Conservation (phyloP, 768 basidiomycete genomes). For the Auricularia sp. region DNA sequence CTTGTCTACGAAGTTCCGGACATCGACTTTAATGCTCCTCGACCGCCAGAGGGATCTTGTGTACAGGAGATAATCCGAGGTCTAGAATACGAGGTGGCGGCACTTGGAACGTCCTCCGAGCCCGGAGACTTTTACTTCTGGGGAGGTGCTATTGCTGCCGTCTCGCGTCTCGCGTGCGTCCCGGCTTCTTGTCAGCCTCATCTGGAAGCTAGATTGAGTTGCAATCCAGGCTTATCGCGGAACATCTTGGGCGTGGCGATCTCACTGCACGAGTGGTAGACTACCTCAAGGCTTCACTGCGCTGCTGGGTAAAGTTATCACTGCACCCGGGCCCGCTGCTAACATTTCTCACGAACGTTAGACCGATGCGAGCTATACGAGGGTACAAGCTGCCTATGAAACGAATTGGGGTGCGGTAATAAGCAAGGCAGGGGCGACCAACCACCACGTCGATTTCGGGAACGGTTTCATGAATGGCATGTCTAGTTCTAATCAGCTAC, state of each 20-base stretch:
- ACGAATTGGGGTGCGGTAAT: slow-evolving; percentile 28
- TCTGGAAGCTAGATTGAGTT: not conserved
- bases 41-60: slow-evolving; percentile 23
- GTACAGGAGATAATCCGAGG: slow-evolving; percentile 19
- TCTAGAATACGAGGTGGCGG: slow-evolving; percentile 8
- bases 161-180: slow-evolving; percentile 23
- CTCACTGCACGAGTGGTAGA: slow-evolving; percentile 19
- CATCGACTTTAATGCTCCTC: slow-evolving; percentile 25
- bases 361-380: not conserved
- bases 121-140: slow-evolving; percentile 25
- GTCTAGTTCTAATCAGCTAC: not conserved
- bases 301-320: slow-evolving; percentile 15
- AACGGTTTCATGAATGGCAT: slow-evolving; percentile 17
- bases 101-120: not conserved
- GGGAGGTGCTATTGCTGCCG: slow-evolving; percentile 21
- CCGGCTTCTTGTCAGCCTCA: not conserved
- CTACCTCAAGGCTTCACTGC: slow-evolving; percentile 17
- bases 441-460: slow-evolving; percentile 25
- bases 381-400: slow-evolving; percentile 23
- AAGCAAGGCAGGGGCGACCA: slow-evolving; percentile 21
- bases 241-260: slow-evolving; percentile 23
- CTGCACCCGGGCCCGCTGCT: not conserved
- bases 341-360: not conserved
- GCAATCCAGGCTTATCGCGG: slow-evolving; percentile 18
- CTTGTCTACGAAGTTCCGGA: slow-evolving; percentile 21